Conservation (phyloP, 108 stramenopile genomes). For the Cylindrotheca fusiformis region DNA sequence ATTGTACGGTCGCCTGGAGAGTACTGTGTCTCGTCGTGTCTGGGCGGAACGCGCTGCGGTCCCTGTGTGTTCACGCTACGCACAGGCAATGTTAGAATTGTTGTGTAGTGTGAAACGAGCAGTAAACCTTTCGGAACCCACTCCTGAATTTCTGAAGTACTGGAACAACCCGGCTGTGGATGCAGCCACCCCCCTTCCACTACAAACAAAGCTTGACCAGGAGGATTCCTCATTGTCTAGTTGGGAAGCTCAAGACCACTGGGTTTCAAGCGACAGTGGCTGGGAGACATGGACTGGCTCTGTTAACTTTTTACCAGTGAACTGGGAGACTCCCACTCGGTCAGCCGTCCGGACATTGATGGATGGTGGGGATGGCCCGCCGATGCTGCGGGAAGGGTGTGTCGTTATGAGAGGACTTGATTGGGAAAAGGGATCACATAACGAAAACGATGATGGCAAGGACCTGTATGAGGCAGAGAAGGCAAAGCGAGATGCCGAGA, state of each 20-base stretch:
- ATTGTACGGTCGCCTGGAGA: constrained; percentile 58
- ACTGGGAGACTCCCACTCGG: constrained; percentile 67
- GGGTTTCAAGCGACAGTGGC: constrained; percentile 56
- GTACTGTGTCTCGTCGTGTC: constrained; percentile 55
- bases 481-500: constrained; percentile 48
- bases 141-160: constrained; percentile 20
- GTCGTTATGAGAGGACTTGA: constrained; percentile 72
- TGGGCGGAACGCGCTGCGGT: constrained; percentile 86
- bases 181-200: constrained; percentile 55
- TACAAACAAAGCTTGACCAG: constrained; percentile 1
- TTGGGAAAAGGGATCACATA: constrained; percentile 42
- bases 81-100: constrained; percentile 79
- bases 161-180: constrained; percentile 50
- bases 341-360: constrained; percentile 69
- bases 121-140: constrained; percentile 3
- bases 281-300: constrained; percentile 76
- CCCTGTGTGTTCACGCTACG: constrained; percentile 82
- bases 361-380: constrained; percentile 90
- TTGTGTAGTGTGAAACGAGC: constrained; percentile 48
- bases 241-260: constrained; percentile 74
- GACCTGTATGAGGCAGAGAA: constrained; percentile 73
- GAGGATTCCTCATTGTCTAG: neutral
- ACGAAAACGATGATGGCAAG: constrained; percentile 68
- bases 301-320: constrained; percentile 52
- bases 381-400: constrained; percentile 73